Base-by-base conservation (phyloP, 23 red algal species). In the Gracilaria domingensis region DNA sequence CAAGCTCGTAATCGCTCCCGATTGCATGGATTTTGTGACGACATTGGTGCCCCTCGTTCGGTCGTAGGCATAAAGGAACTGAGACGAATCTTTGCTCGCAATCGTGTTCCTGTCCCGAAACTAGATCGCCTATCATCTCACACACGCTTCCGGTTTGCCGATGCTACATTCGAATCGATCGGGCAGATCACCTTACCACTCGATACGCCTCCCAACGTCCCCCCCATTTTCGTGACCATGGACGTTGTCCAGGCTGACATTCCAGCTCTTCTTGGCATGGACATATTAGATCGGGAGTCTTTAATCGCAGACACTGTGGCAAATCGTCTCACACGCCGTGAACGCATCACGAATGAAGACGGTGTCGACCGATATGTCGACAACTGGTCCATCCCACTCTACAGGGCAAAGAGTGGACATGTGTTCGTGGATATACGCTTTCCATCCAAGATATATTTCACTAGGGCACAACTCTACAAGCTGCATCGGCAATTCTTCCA, bases 401-500 rank as follows among this genome's bases (percentile, higher is more conserved):
- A 17, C 23, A 20, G 55, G 57, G 23, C 60, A 1, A 55, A 28
- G 21, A 76, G 64, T 24, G 42, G 30, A 13, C 84, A 88, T 75
- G 61, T 88, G 12, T 88, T 53, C 38, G 84, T 88, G 4, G 48
- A 28, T 0, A 88, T 88, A 20, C 29, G n/a, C 24, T 23, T 51
- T 8, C 9, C 58, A 13, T 26, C 21, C 39, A 13, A 23, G 12
- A 86, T 74, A 23, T 33, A 89, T 45, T 77, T 89, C 85, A 79
- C 85, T 25, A 13, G 42, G 38, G 21, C 69, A 18, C 53, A 89
- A 79, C 67, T 79, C n/a, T 26, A 47, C 26, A 89, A 89, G 40
- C 69, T 89, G 0, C 85, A 89, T 38, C 12, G 53, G 25, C 66
- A 89, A 35, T 89, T 89, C 6, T 89, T 89, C 45, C 85, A 64